Percentiles rank a stretch among this genome's conserved stretches.
Evolutionary conservation across 306 rosid genomes (phyloP).

Genomic region (Inga leiocalycina): DNA sequence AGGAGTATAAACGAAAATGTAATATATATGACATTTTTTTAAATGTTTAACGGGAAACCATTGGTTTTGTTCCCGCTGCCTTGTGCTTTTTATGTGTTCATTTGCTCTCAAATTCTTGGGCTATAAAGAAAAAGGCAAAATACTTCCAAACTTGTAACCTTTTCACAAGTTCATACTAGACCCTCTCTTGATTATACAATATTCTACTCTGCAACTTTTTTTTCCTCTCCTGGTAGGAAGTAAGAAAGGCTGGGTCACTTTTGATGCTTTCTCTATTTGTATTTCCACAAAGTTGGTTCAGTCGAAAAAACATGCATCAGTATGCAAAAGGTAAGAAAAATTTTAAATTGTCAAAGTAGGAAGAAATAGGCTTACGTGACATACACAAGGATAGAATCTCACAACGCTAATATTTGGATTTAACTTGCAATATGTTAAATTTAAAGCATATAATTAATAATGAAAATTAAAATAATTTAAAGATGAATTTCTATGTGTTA

Average conservation of each 20-base stretch:
- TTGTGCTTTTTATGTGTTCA: background rate
- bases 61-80: slow-evolving; percentile 28
- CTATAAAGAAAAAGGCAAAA: background rate
- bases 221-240: background rate
- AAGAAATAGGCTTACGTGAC: background rate
- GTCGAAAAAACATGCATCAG: background rate
- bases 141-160: background rate
- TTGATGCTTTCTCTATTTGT: background rate
- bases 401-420: background rate
- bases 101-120: background rate
- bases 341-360: background rate
- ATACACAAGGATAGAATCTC: background rate
- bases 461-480: background rate
- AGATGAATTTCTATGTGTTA: no score
- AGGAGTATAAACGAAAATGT: no score
- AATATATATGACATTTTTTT: background rate
- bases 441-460: no score
- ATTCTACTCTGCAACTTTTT: background rate
- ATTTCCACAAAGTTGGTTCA: background rate
- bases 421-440: background rate
- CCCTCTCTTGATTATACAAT: background rate
- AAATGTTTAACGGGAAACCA: slow-evolving; percentile 31
- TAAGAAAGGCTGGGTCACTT: background rate
- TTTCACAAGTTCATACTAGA: background rate
- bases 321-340: background rate